Evolutionary conservation across 768 basidiomycete species (phyloP).

Genomic region (Mrakia gelida): DNA sequence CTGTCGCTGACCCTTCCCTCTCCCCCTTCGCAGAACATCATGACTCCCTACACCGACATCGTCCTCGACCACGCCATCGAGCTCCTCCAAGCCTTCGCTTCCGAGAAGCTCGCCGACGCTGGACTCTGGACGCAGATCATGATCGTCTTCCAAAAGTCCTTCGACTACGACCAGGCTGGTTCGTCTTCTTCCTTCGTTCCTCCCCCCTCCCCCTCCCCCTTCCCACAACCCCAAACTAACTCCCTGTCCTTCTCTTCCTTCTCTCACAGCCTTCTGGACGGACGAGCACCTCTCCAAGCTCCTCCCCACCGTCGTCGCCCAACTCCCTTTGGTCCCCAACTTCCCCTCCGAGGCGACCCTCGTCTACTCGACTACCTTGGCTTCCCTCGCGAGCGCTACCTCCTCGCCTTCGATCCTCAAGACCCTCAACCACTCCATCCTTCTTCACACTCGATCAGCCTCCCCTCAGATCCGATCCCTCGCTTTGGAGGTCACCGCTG

Average conservation of each 20-base stretch:
- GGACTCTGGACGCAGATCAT: constrained; percentile 64
- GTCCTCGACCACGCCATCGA: constrained; percentile 64
- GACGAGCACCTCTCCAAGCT: constrained; percentile 70
- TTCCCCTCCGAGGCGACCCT: constrained; percentile 31
- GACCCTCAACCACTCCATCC: constrained; percentile 69
- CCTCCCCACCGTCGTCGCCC: constrained; percentile 57
- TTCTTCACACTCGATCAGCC: constrained; percentile 87
- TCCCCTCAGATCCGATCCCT: constrained; percentile 63
- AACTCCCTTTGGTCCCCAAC: constrained; percentile 48
- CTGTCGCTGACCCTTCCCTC: background rate
- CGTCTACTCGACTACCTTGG: constrained; percentile 45
- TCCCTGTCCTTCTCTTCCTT: background rate
- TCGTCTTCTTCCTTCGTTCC: constrained; percentile 38
- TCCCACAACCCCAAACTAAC: background rate
- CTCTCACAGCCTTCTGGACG: constrained; percentile 73
- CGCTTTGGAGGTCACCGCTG: constrained; percentile 63
- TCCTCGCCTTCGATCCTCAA: constrained; percentile 66
- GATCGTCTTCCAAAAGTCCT: constrained; percentile 60
- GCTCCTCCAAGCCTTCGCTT: constrained; percentile 54
- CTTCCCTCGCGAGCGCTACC: constrained; percentile 56
- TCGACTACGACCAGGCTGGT: constrained; percentile 78
- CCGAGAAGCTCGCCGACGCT: constrained; percentile 44
- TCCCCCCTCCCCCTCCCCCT: background rate
- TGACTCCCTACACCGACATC: constrained; percentile 86
- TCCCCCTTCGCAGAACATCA: constrained; percentile 56